Evolutionary conservation across 352 stramenopile genomes (phyloP).

Genomic region (Globisporangium mamillatum): DNA sequence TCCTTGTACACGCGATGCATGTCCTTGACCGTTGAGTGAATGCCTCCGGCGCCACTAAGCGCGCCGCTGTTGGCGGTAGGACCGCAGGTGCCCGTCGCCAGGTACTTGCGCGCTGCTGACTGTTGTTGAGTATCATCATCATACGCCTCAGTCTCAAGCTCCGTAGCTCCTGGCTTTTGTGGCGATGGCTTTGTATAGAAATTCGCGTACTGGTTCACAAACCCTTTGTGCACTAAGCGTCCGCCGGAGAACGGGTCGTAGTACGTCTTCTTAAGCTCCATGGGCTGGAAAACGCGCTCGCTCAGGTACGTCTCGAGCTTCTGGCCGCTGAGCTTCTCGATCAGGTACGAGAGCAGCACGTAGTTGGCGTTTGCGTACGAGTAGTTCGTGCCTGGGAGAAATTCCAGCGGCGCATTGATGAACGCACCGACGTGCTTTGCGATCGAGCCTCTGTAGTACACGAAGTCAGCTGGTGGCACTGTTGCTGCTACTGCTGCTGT

Average conservation of each 20-base stretch:
- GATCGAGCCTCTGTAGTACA: conserved; percentile 28
- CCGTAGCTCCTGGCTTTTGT: conserved; percentile 5
- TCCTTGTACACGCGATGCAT: conserved; percentile 67
- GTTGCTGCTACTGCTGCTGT: neutral
- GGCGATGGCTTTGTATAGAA: conserved; percentile 34
- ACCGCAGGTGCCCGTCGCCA: conserved; percentile 50
- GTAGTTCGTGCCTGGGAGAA: conserved; percentile 49
- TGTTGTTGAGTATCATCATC: neutral
- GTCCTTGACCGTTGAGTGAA: conserved; percentile 50
- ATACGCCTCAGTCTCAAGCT: neutral
- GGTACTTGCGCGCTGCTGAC: conserved; percentile 3
- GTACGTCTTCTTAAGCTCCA: conserved; percentile 40
- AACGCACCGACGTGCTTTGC: conserved; percentile 39
- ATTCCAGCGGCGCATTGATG: conserved; percentile 51
- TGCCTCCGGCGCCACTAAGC: conserved; percentile 30
- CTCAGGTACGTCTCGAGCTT: conserved; percentile 38
- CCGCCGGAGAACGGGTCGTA: conserved; percentile 46
- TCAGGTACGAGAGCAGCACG: conserved; percentile 54
- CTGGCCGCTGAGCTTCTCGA: conserved; percentile 56
- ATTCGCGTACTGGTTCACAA: conserved; percentile 55
- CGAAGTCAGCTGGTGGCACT: conserved; percentile 6
- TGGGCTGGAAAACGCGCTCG: conserved; percentile 31
- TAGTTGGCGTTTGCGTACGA: conserved; percentile 53
- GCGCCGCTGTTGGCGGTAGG: conserved; percentile 35
- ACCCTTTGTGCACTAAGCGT: conserved; percentile 23